Evolutionary conservation across 139 green algal genomes (phyloP), one percentile per base, ranked within the genome.

Genomic region (Diplosphaera chodatii): DNA sequence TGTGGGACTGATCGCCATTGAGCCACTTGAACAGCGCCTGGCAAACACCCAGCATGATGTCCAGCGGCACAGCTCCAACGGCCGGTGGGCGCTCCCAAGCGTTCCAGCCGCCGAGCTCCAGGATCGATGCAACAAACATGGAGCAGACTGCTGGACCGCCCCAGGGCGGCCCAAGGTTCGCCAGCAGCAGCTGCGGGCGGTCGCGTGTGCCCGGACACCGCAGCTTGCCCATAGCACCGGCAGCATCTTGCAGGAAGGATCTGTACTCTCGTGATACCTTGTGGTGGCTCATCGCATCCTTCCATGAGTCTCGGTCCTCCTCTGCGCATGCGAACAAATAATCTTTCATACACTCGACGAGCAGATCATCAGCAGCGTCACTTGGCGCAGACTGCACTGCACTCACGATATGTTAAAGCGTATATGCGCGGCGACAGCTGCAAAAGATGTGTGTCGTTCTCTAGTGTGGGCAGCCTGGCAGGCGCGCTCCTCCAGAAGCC

Each of bases 91-190:
- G 32, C 10, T 40, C 33, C 63, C 79, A 67, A 66, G 70, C 79
- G 27, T 70, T 79, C 40, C 70, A 55, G 55, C 63, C 66, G 4
- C 63, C 68, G 32, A 76, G 68, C 69, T 79, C 74, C 23, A 75
- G 40, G 20, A 75, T 65, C 16, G 40, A 55, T 28, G 40, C 37
- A 8, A 40, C 34, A 59, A 74, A 68, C 22, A 40, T 37, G 32
- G 22, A n/a, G n/a, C 64, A 69, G 3, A 70, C 59, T 1, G 67
- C 31, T 10, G 64, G 23, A 18, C 59, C 41, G 33, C 31, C 3
- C 78, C 78, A 83, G 0, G 59, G 29, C 1, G 79, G 79, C 1
- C 71, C 62, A 8, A 84, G 67, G 64, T 84, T 84, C 48, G 78
- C 66, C 18, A 84, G 20, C 40, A 76, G 64, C 28, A 76, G 48